A percentile compares a stretch with the other conserved stretches of the same genome.
Evolutionary conservation across 2,329 filamentous ascomycete species (phyloP).

Genomic region (Fusarium austroafricanum): DNA sequence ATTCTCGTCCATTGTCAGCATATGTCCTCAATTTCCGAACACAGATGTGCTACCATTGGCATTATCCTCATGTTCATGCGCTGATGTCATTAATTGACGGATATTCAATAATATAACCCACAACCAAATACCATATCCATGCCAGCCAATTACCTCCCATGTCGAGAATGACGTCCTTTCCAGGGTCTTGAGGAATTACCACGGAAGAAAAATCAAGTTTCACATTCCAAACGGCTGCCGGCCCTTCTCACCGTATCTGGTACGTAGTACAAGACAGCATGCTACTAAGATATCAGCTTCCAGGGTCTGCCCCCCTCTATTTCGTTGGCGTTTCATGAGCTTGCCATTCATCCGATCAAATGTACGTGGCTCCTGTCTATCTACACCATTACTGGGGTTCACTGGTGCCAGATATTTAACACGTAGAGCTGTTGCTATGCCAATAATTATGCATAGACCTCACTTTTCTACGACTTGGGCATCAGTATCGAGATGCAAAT

Average conservation of each 20-base stretch:
- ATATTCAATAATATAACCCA: background rate
- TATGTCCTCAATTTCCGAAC: background rate
- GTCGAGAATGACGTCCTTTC: slow-evolving; percentile 24
- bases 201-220: slow-evolving; percentile 36
- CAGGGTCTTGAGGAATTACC: slow-evolving; percentile 11
- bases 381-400: slow-evolving; percentile 9
- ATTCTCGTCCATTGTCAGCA: slow-evolving; percentile 12
- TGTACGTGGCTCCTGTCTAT: slow-evolving; percentile 30
- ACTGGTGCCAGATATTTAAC: slow-evolving; percentile 22
- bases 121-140: background rate
- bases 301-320: slow-evolving; percentile 5
- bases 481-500: background rate
- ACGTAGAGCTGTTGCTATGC: slow-evolving; percentile 17
- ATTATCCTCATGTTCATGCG: background rate
- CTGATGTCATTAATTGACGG: slow-evolving; percentile 4
- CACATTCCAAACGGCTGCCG: slow-evolving; percentile 25
- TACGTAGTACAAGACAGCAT: slow-evolving; percentile 12
- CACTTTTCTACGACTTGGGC: background rate
- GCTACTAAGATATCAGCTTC: background rate
- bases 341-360: slow-evolving; percentile 17
- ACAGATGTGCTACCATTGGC: background rate
- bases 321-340: slow-evolving; percentile 30
- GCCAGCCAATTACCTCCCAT: slow-evolving; percentile 14
- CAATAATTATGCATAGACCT: slow-evolving; percentile 1
- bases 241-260: slow-evolving; percentile 20